Conservation (phyloP, 208 protist species). For the Herpetomonas samuelpessoai region DNA sequence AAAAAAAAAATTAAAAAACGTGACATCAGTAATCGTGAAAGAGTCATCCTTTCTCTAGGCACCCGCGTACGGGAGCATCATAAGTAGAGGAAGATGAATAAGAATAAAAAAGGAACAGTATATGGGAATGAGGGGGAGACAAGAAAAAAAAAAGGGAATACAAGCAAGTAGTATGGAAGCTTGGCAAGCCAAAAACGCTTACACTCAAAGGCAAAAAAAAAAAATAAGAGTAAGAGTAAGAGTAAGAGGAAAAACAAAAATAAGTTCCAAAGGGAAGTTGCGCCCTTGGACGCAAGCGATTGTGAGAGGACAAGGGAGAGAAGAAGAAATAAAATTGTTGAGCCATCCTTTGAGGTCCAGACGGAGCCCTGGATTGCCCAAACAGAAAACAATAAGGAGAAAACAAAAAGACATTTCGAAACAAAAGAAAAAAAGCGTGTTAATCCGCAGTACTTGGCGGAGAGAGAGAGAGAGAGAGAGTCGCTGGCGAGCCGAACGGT, state of each 20-base stretch:
- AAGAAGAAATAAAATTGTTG: no score
- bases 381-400: background rate
- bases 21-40: background rate
- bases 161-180: constrained; percentile 4
- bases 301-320: no score
- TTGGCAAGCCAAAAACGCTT: background rate
- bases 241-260: no score
- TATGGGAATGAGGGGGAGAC: background rate
- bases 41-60: constrained; percentile 1
- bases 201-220: constrained; percentile 3
- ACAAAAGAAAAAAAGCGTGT: background rate
- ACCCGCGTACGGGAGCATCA: constrained; percentile 2
- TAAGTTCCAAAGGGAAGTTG: no score
- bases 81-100: constrained; percentile 14
- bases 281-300: no score
- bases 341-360: no score
- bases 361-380: no score
- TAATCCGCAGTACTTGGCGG: no score
- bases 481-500: background rate
- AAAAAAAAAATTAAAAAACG: constrained; percentile 27
- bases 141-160: constrained; percentile 11
- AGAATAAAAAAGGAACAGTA: background rate
- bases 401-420: constrained; percentile 4
- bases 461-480: constrained; percentile 8
- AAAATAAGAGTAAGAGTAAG: constrained; percentile 6